These are phyloP conservation scores for Elsinoe perseae DNA, from an alignment of 2,329 filamentous ascomycete species.

Conservation along the genomic window DNA sequence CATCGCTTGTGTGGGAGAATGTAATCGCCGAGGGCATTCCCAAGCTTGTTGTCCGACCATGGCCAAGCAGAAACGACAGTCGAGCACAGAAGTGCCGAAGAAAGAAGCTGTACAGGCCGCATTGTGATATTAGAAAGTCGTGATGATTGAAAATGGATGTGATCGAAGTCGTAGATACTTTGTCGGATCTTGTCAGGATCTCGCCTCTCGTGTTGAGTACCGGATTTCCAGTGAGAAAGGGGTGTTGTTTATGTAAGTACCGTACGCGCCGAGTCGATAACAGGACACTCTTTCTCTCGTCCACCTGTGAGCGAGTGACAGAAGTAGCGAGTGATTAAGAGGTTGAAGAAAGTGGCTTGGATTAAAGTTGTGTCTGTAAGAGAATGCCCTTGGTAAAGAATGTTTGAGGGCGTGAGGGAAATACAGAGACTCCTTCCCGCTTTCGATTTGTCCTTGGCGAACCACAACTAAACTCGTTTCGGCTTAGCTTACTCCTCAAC, in stretches of 20 bases:
- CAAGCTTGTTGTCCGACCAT: constrained; percentile 25
- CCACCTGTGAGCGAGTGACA: constrained; percentile 5
- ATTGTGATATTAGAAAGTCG: constrained; percentile 21
- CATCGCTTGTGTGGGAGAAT: constrained; percentile 12
- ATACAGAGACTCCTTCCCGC: not conserved
- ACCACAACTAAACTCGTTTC: constrained; percentile 1
- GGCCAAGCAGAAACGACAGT: constrained; percentile 25
- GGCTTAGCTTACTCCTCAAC: not conserved
- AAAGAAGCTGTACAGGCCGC: constrained; percentile 28
- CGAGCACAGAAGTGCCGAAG: constrained; percentile 27
- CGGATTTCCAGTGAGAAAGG: not conserved
- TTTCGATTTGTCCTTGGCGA: not conserved
- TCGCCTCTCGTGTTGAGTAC: constrained; percentile 8
- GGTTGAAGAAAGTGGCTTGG: not conserved
- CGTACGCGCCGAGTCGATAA: not conserved
- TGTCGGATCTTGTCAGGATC: not conserved
- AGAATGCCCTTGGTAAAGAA: not conserved
- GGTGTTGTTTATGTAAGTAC: not conserved
- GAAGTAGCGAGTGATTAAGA: constrained; percentile 4
- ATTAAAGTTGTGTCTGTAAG: not conserved
- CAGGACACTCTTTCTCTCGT: not conserved
- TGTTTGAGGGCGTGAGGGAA: constrained; percentile 5
- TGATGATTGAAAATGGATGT: not conserved
- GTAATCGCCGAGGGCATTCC: constrained; percentile 22
- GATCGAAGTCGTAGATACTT: not conserved